phyloP scores from a whole-genome alignment of 2,329 filamentous ascomycete genomes.

The Penicillium thymicola region DNA sequence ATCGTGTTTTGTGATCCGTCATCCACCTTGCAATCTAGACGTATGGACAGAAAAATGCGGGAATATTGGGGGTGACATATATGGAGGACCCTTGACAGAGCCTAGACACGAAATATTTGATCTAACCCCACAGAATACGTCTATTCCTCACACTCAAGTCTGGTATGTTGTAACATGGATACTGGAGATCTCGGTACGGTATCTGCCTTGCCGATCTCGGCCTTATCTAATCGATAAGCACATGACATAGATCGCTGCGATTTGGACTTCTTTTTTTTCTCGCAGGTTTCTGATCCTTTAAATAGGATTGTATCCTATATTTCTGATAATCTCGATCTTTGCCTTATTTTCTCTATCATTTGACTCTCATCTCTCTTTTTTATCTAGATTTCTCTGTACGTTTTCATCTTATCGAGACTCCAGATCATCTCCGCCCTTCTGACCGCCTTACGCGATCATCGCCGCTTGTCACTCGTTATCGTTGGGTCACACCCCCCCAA shows the following conservation, averaged over 20 bases:
- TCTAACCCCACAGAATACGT: background rate
- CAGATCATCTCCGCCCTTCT: conserved; percentile 28
- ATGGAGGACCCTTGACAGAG: background rate
- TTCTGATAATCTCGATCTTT: background rate
- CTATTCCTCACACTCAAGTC: background rate
- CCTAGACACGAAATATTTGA: background rate
- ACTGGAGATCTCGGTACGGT: background rate
- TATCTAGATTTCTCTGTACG: background rate
- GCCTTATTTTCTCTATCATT: background rate
- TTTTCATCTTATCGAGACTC: conserved; percentile 3
- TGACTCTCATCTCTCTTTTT: background rate
- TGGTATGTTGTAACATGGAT: background rate
- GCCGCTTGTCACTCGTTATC: conserved; percentile 32
- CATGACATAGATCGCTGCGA: conserved; percentile 13
- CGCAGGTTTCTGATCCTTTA: background rate
- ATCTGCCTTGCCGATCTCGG: conserved; percentile 18
- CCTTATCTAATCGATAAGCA: conserved; percentile 25
- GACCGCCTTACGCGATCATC: conserved; percentile 32
- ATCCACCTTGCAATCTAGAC: background rate
- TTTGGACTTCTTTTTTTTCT: conserved; percentile 12
- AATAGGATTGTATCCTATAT: background rate
- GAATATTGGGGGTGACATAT: background rate
- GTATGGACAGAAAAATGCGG: background rate
- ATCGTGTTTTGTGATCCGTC: background rate
- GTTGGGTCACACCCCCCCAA: conserved; percentile 26